Base-by-base conservation (phyloP, 176 grass and related monocot genomes). In the Rhynchospora tenuis region DNA sequence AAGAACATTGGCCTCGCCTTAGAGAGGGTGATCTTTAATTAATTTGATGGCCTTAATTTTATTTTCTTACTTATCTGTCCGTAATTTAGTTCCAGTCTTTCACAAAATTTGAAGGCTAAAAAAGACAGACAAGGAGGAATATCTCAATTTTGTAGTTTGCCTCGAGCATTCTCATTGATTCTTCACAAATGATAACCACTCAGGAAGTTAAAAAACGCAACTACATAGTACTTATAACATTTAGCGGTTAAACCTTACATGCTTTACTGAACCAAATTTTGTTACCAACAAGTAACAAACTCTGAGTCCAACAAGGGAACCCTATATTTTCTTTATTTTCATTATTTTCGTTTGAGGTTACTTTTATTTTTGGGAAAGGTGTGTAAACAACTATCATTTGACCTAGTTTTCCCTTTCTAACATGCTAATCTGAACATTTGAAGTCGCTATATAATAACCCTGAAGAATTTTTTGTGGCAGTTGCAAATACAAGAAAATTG, bases 1-100 rank as follows among this genome's bases (percentile, higher is more conserved):
- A 97, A 93, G 87, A 97, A 97, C 87, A 97, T 97, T 0, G 91
- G 91, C 76, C 86, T 97, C 12, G 86, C 80, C 17, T 88, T 91
- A 0, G 94, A 97, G 73, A 89, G 80, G 33, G 56, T 93, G 63
- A 79, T 93, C 51, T 83, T 83, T 43, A 43, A 9, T 54, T 75
- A 54, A 17, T 29, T 29, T 52, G 13, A 52, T 54, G 47, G 47
- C n/a, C 10, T 9, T 29, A 26, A 4, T 51, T 73, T 44, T 74
- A 26, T 50, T 74, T 24, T 11, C 45, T 76, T 55, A 54, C 12
- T 16, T 55, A 51, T 55, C 13, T 70, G 66, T 76, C 12, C 29
- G 48, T 7, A 45, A 70, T 19, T 70, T 44, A 2, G 2, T 67
- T 67, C 64, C 29, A 31, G 48, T 67, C 13, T 38, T 33, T 38